Conservation (phyloP, 2,329 filamentous ascomycete genomes). For the Colletotrichum chlorophyti region DNA sequence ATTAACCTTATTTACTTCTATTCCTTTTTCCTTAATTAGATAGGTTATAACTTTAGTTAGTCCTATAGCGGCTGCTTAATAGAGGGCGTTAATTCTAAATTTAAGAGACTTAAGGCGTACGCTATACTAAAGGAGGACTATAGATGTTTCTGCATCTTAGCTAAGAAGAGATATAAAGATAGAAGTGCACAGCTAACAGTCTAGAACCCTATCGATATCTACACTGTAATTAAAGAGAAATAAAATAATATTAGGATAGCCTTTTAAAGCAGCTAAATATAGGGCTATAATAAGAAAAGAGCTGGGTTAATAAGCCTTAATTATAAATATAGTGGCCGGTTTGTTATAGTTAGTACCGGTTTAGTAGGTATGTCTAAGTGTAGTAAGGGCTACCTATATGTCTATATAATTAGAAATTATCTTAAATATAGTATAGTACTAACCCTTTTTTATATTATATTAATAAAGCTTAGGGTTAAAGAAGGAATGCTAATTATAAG, state of each 20-base stretch:
- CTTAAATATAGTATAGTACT: background rate
- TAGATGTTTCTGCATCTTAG: background rate
- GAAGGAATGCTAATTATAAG: background rate
- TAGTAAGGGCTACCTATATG: background rate
- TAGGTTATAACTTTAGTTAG: background rate
- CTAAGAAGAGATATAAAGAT: background rate
- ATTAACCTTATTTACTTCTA: background rate
- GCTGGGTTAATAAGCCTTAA: background rate
- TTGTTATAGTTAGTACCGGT: background rate
- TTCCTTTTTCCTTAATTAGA: background rate
- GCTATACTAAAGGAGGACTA: background rate
- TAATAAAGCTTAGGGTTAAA: conserved; percentile 2
- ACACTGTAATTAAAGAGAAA: background rate
- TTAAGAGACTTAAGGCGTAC: background rate
- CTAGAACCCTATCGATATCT: background rate
- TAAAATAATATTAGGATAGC: background rate
- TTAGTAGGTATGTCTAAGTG: background rate
- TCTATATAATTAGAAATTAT: background rate
- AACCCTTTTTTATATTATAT: background rate
- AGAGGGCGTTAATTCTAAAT: background rate
- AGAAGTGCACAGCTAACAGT: background rate
- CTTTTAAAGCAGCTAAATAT: background rate
- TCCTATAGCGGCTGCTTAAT: background rate
- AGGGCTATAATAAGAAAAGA: conserved; percentile 1
- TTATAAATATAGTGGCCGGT: background rate